These are phyloP conservation scores for Claviceps capensis DNA, from an alignment of 2,329 filamentous ascomycete species.

Conservation along the genomic window DNA sequence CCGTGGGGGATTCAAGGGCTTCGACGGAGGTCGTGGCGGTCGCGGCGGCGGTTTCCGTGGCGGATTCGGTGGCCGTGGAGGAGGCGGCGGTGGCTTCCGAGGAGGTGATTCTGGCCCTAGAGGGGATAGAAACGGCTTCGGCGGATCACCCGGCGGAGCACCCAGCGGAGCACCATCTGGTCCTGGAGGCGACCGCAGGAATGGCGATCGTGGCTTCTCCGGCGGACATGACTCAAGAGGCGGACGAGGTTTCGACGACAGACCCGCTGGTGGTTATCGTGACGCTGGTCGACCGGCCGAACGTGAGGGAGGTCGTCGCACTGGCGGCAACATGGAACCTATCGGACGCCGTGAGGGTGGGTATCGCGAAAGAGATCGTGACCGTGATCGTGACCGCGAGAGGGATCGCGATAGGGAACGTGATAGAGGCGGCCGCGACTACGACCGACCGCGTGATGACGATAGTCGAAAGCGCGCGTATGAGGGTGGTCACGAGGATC, in stretches of 20 bases:
- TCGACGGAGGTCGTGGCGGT: conserved; percentile 29
- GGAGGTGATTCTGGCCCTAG: conserved; percentile 24
- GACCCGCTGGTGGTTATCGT: conserved; percentile 32
- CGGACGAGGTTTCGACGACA: conserved; percentile 47
- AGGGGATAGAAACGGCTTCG: conserved; percentile 31
- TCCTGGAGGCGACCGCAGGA: conserved; percentile 33
- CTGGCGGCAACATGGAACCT: conserved; percentile 74
- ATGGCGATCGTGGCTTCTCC: conserved; percentile 28
- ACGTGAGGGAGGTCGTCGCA: conserved; percentile 29
- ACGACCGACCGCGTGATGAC: conserved; percentile 43
- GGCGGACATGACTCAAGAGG: conserved; percentile 40
- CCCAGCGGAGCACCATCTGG: conserved; percentile 48
- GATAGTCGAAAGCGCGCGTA: conserved; percentile 55
- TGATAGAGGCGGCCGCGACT: conserved; percentile 17
- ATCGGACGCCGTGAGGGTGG: conserved; percentile 54
- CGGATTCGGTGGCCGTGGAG: conserved; percentile 35
- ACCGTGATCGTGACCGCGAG: conserved; percentile 35
- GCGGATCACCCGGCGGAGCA: conserved; percentile 28
- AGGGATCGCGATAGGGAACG: conserved; percentile 27
- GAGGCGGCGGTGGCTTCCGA: conserved; percentile 40
- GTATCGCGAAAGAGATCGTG: conserved; percentile 35
- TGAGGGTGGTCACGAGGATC: conserved; percentile 72
- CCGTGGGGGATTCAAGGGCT: conserved; percentile 32
- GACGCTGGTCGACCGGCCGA: conserved; percentile 22
- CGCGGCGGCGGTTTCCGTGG: conserved; percentile 27